Percentiles rank a stretch among this genome's conserved stretches.
Evolutionary conservation across 208 protist species (phyloP).

Genomic region (Acanthamoeba royreba): DNA sequence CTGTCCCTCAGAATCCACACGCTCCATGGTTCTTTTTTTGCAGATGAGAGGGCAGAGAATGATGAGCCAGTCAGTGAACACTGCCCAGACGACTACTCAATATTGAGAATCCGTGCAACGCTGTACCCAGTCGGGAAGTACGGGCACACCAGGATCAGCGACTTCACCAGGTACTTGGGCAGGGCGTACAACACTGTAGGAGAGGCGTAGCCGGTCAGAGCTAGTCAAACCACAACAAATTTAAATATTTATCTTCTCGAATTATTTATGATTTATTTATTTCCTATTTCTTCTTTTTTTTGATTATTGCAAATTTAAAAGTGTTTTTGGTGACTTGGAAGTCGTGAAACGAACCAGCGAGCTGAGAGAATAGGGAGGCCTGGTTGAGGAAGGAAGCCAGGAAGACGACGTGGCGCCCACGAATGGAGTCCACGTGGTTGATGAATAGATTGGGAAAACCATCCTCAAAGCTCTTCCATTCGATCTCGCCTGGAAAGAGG

Average conservation of each 20-base stretch:
- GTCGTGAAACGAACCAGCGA: background rate
- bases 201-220: background rate
- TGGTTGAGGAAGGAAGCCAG: slow-evolving; percentile 42
- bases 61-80: background rate
- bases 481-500: slow-evolving; percentile 39
- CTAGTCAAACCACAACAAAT: no score
- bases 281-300: no score
- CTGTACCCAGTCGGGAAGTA: slow-evolving; percentile 70
- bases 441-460: slow-evolving; percentile 65
- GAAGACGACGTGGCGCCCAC: slow-evolving; percentile 45
- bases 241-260: no score
- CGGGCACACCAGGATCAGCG: slow-evolving; percentile 64
- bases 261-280: no score
- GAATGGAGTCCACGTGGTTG: slow-evolving; percentile 42
- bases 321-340: background rate
- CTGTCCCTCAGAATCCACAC: slow-evolving; percentile 67
- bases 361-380: background rate
- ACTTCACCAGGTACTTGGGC: slow-evolving; percentile 65
- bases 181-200: slow-evolving; percentile 61
- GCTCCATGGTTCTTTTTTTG: slow-evolving; percentile 77
- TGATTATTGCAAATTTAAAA: background rate
- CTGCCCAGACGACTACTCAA: background rate
- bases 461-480: slow-evolving; percentile 60
- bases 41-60: background rate
- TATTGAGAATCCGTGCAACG: no score